phyloP scores from a whole-genome alignment of 78 protist species.

The Pelomyxa schiedti region DNA sequence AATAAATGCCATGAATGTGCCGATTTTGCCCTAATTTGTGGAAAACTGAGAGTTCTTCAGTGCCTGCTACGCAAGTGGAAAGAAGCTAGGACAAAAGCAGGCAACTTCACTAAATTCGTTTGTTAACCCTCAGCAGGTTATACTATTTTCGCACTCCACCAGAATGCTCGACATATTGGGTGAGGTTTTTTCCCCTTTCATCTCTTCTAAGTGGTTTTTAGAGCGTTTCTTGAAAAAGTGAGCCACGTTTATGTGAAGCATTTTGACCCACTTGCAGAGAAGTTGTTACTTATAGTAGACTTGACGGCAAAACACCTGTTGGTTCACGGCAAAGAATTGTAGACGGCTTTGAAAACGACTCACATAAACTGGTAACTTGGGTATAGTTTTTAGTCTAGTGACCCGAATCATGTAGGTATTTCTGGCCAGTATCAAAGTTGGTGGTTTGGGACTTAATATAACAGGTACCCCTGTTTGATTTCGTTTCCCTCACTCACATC shows the following conservation, averaged over 20 bases:
- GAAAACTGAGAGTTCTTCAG: not conserved
- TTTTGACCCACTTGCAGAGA: too few species aligned
- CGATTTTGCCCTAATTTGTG: not conserved
- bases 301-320: slow-evolving; percentile 43
- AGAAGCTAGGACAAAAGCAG: too few species aligned
- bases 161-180: not conserved
- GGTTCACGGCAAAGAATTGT: not conserved
- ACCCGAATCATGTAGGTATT: slow-evolving; percentile 14
- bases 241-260: too few species aligned
- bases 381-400: too few species aligned
- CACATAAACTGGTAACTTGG: too few species aligned
- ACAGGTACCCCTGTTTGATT: slow-evolving; percentile 15
- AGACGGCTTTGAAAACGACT: too few species aligned
- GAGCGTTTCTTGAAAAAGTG: too few species aligned
- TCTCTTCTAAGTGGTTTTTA: too few species aligned
- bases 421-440: slow-evolving; percentile 43
- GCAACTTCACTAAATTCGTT: too few species aligned
- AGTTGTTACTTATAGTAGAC: slow-evolving; percentile 4
- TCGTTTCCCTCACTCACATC: not conserved
- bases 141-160: not conserved
- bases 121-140: not conserved
- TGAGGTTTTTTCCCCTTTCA: too few species aligned
- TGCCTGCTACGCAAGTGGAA: not conserved
- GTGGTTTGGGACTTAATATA: slow-evolving; percentile 49
- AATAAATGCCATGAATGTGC: not conserved